Evolutionary conservation across 768 basidiomycete species (phyloP), one percentile per base, ranked within the genome.

Genomic region (Postia placenta): DNA sequence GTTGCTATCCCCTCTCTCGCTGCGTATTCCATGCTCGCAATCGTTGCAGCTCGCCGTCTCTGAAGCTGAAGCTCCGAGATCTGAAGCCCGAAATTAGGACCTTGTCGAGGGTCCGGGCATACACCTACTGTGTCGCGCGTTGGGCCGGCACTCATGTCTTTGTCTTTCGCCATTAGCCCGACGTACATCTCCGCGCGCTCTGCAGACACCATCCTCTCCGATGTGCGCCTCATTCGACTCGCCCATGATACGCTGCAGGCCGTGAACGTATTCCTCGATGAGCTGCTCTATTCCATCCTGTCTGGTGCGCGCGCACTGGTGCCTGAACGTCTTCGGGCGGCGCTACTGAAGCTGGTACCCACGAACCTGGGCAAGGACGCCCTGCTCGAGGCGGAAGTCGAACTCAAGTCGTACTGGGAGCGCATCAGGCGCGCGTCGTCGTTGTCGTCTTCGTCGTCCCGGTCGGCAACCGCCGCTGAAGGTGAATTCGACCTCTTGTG

Each of bases 341-440:
- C 83, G 49, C 67, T 92, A 33, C 74, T 87, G 50, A 82, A 75
- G 60, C 71, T 87, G 35, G 69, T 92, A 24, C 86, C 90, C 6
- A 90, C 86, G 4, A 74, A 81, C 44, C 74, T 96, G 39, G 94
- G 92, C 42, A 92, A 96, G 68, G 89, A 93, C 62, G 92, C 92
- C 2, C 72, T 95, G 15, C 71, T 93, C 42, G 94, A 97, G 68
- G 94, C 94, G 0, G 94, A 97, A 62, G 74, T 97, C 37, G 94
- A 96, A 64, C 66, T 96, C 40, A 77, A 90, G 60, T 90, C 90
- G 6, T 93, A 93, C 71, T 87, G 85, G 79, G 90, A 91, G 57
- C 76, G 83, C 48, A 88, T 81, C 61, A 62, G 30, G 56, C 60
- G 30, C 59, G 64, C 26, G 43, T 62, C 23, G 40, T 45, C 45